Base-by-base conservation (phyloP, 2,329 filamentous ascomycete species). In the Ceratocystis diversiconidia region DNA sequence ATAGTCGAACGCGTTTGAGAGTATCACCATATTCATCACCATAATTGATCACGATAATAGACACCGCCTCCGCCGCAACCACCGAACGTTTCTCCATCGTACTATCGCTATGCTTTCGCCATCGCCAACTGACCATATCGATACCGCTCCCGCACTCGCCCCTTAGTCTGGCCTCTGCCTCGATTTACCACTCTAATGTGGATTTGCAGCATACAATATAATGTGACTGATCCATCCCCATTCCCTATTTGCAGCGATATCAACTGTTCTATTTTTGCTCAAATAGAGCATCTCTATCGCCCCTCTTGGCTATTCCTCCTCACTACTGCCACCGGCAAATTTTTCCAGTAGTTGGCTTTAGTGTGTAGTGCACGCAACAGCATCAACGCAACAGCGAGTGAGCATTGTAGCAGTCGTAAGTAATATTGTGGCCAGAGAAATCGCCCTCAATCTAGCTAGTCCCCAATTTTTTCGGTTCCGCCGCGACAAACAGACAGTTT, bases 381-480 rank as follows among this genome's bases (percentile, higher is more conserved):
- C 36, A 41, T 3, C 36, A 41, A 41, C 10, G 36, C 36, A 15
- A 5, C 36, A 41, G 36, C 36, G 48, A 7, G 36, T 12, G n/a
- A n/a, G 22, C n/a, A 48, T 62, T 62, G n/a, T n/a, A n/a, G 43
- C n/a, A 28, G 12, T 48, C 10, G 41, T 28, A 50, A 30, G n/a
- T 8, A 10, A 52, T 8, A 3, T 8, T 52, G 48, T 25, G 17
- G 10, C 28, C 59, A 36, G 43, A 62, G 3, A n/a, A 22, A n/a
- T 12, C 5, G 10, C 22, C 10, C 30, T 46, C 61, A 32, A 28
- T 32, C 36, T 4, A 50, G n/a, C 15, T 5, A 59, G 12, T 32
- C 17, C 32, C 63, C 63, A 60, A 17, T 63, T 63, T 61, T 30
- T 52, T 57, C 50, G 36, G 48, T 44, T 28, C 62, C 48, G n/a